Evolutionary conservation across 2,329 filamentous ascomycete genomes (phyloP), one percentile per base, ranked within the genome.

Genomic region (Exophiala xenobiotica): DNA sequence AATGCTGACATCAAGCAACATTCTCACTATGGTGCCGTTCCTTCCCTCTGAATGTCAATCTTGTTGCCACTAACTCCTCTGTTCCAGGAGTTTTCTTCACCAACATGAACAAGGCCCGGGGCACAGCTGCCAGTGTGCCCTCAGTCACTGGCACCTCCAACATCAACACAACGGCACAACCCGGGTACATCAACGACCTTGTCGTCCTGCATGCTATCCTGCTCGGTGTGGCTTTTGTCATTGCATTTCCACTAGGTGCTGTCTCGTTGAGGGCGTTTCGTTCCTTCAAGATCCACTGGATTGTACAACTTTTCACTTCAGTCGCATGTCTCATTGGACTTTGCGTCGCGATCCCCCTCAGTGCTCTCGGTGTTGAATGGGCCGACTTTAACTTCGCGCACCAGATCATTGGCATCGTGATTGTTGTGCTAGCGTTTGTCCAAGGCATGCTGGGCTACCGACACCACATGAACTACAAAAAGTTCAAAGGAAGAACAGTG

Each of bases 391-490:
- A 57, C 54, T 68, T 71, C 3, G 63, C 70, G 2, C 74, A 77
- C 61, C 74, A 77, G 54, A 66, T 76, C 57, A 52, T 75, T 45
- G 73, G 74, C 19, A 66, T 76, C 27, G 26, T 73, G 26, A 50
- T 70, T 23, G 56, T 70, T 24, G 53, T 63, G 18, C 55, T 57
- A 1, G 52, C 68, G 6, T 47, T 67, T 31, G 38, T 66, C 6
- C 70, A 72, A 50, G 62, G 67, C 46, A 55, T 60, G 7, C 58
- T 70, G 6, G 70, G 70, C 6, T 60, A 67, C 8, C 58, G 63
- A 43, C 67, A 71, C 46, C 69, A 71, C 53, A 40, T 60, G 6
- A 55, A 67, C 46, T 70, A 65, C 55, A 64, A 60, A 40, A 51
- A 53, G 26, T 18, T 53, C 43, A 33, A 59, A 47, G 11, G 22